Evolutionary conservation across 1,284 basidiomycete species (phyloP), one percentile per base, ranked within the genome.

Genomic region (Marasmius tenuissimus): DNA sequence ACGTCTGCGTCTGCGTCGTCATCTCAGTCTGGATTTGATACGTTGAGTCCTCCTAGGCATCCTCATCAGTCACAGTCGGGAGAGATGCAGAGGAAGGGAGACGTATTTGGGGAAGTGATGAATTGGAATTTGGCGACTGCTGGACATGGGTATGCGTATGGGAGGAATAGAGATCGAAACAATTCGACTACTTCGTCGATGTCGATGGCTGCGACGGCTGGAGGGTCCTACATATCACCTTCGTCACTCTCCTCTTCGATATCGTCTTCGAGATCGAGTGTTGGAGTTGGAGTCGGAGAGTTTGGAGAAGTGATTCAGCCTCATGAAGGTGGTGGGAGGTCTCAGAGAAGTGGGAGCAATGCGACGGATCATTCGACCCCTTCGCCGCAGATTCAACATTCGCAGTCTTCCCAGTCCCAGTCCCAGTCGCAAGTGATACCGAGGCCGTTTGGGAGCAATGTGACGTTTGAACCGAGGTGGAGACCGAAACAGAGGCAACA

Each of bases 51-150:
- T 2, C 47, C 47, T 38, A 47, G 35, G 20, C 49, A 16, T 11
- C 18, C n/a, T 37, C 27, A 38, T 34, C 9, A 6, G 12, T 35
- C 45, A 14, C 38, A 48, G 33, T 20, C 39, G n/a, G 49, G 40
- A 45, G 67, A 65, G 58, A 59, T 60, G 65, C n/a, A 61, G 67
- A 1, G 57, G 33, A 65, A 66, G 42, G 77, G 78, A 11, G 91
- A 92, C 68, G 76, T 85, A 16, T 92, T 92, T 70, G 81, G 80
- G 38, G 83, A 86, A 54, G 75, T 86, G 38, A 86, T 92, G 86
- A 79, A 81, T 11, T 90, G 87, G 87, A 75, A 56, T 60, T 76
- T 54, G 70, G 78, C 61, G 8, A 8, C 34, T 38, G 18, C 53
- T 16, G 18, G 54, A 12, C 38, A n/a, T 38, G 22, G 12, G 5